phyloP scores from a whole-genome alignment of 176 grass and related monocot genomes.

The Triticum turgidum region DNA sequence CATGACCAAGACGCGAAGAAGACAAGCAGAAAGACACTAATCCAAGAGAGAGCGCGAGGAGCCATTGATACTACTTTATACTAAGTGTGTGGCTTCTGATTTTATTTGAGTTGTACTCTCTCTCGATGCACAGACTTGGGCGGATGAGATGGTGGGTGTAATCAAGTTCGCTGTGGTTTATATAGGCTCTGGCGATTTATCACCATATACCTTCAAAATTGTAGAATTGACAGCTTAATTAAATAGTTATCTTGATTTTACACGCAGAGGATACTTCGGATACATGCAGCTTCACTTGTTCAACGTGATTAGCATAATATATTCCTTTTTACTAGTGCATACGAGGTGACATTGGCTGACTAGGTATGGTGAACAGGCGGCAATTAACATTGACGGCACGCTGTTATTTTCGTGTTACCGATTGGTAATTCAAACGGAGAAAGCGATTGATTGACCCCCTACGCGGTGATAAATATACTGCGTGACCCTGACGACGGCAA shows the following conservation, averaged over 20 bases:
- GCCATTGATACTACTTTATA: neutral
- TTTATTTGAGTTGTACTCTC: neutral
- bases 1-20: neutral
- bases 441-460: too few relatives aligned
- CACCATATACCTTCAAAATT: neutral
- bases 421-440: neutral
- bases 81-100: neutral
- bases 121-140: neutral
- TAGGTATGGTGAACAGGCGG: neutral
- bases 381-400: constrained; percentile 3
- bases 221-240: neutral
- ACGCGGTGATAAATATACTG: neutral
- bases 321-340: neutral
- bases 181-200: neutral
- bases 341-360: neutral
- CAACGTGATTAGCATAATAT: too few relatives aligned
- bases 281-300: neutral
- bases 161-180: neutral
- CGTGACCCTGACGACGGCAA: neutral
- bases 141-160: neutral
- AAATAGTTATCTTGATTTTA: neutral
- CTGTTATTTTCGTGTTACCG: neutral
- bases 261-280: neutral
- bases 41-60: neutral
- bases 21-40: neutral